Base-by-base conservation (phyloP, 2,329 filamentous ascomycete species). In the Fusarium sp. region DNA sequence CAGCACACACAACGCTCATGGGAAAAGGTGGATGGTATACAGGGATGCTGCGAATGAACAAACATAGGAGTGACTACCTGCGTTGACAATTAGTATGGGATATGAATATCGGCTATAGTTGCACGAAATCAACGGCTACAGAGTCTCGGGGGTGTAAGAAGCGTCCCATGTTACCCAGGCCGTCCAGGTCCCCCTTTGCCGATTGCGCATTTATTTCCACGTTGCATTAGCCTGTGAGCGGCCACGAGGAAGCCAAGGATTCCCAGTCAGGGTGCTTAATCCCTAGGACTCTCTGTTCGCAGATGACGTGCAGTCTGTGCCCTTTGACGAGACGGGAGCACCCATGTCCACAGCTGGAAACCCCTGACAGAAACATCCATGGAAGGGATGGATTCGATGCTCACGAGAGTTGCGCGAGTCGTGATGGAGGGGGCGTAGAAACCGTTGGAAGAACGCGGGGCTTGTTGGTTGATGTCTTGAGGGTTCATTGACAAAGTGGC, bases 281-380 rank as follows among this genome's bases (percentile, higher is more conserved):
- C 46, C 31, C 35, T 29, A 19, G 19, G 17, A 27, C 37, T 17
- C 49, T 36, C 25, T 35, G 15, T 21, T 38, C 53, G 52, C 62
- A 53, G 60, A 70, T 70, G 68, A 67, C 67, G 58, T 70, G 67
- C 67, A 70, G 63, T 17, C 32, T 27, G 29, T 27, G 29, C 23
- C 42, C 37, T 45, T 48, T 36, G 46, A 58, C 43, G 54, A 65
- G 60, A 19, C 62, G 56, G 62, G 61, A 65, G 54, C 58, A 56
- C 44, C 65, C 23, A 25, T 25, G 23, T 8, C 23, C 23, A 25
- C 23, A 25, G 23, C 23, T 25, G 23, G 23, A 25, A 25, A 25
- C 23, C 23, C 23, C 23, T 25, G 23, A 25, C 23, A 25, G 23
- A 8, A 25, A 25, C 23, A 25, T 8, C 23, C 23, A 25, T 25